These are phyloP conservation scores for Rhynchospora breviuscula DNA, from an alignment of 176 grass and related monocot species.

Conservation along the genomic window DNA sequence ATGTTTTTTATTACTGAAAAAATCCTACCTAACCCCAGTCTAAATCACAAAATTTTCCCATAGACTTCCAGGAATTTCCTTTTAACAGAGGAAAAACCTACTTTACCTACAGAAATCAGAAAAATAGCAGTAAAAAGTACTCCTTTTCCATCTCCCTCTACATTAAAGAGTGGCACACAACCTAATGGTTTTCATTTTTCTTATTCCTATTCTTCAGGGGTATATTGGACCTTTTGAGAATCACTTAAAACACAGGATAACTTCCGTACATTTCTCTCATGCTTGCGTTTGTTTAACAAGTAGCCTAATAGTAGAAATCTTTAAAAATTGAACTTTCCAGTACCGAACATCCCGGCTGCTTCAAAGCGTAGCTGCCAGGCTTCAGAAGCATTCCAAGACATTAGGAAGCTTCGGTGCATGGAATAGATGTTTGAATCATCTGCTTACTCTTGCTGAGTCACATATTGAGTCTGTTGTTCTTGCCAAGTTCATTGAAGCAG, in stretches of 20 bases:
- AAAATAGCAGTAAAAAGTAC: not conserved
- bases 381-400: constrained; percentile 76
- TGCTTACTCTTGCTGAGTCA: constrained; percentile 82
- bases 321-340: constrained; percentile 30
- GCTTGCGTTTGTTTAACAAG: not conserved
- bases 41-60: not conserved
- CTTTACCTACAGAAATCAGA: not conserved
- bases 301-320: not conserved
- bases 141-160: not conserved
- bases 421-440: constrained; percentile 99
- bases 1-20: not conserved
- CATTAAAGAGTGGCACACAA: not conserved
- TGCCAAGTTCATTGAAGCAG: constrained; percentile 80
- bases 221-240: not conserved
- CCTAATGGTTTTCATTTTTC: not conserved
- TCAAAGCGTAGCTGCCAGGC: constrained; percentile 78
- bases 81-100: not conserved
- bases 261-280: not conserved
- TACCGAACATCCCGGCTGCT: constrained; percentile 88
- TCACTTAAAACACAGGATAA: constrained; percentile 1
- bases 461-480: constrained; percentile 93
- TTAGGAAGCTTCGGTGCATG: constrained; percentile 95
- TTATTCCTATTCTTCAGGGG: not conserved
- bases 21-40: not conserved
- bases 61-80: not conserved